Evolutionary conservation across 2,329 filamentous ascomycete species (phyloP).

Genomic region (Aspergillus spinulosporus): DNA sequence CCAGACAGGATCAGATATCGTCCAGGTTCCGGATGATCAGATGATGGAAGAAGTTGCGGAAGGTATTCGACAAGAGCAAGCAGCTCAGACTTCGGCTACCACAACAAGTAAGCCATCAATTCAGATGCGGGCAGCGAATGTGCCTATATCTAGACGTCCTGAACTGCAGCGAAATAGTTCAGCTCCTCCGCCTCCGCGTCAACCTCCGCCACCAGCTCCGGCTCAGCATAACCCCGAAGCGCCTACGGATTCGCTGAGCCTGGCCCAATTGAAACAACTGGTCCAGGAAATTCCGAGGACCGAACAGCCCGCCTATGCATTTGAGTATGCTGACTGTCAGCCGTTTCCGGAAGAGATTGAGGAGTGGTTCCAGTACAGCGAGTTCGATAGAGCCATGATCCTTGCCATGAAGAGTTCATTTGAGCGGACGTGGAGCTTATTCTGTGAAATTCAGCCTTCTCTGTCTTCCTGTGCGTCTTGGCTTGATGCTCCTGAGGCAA

Average conservation of each 20-base stretch:
- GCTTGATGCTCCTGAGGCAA: conserved; percentile 63
- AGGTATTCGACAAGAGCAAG: conserved; percentile 38
- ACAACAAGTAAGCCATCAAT: conserved; percentile 13
- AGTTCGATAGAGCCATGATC: conserved; percentile 79
- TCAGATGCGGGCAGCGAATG: conserved; percentile 19
- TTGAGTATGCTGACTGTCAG: conserved; percentile 72
- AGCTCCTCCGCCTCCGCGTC: conserved; percentile 45
- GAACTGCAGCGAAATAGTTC: conserved; percentile 39
- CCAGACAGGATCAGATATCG: conserved; percentile 49
- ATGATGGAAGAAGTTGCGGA: conserved; percentile 45
- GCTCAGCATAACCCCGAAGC: conserved; percentile 39
- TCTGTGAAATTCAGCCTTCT: conserved; percentile 40
- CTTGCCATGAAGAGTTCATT: conserved; percentile 75
- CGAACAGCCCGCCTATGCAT: conserved; percentile 78
- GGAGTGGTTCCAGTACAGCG: conserved; percentile 95
- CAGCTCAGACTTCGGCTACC: conserved; percentile 21
- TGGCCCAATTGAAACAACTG: conserved; percentile 70
- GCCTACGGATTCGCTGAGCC: conserved; percentile 68
- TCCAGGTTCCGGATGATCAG: conserved; percentile 46
- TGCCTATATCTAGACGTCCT: conserved; percentile 31
- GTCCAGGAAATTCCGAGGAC: conserved; percentile 70
- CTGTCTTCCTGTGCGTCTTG: conserved; percentile 56
- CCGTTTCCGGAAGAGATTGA: conserved; percentile 84
- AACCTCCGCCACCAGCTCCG: conserved; percentile 50
- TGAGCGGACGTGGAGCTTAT: conserved; percentile 69